Base-by-base conservation (phyloP, 2,329 filamentous ascomycete species). In the Pseudocercospora musae region DNA sequence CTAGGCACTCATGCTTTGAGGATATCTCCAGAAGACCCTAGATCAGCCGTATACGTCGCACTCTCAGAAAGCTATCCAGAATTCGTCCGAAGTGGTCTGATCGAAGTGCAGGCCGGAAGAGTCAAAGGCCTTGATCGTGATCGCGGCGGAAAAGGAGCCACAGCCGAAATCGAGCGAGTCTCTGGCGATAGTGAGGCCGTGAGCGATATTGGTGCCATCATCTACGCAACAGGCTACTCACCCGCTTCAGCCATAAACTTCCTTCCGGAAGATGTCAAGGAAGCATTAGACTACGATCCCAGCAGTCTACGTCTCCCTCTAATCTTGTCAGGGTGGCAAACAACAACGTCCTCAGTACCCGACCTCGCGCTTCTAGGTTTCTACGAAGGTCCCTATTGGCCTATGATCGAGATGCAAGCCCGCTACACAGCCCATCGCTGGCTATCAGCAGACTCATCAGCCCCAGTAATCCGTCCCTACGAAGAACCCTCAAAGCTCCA, bases 331-430 rank as follows among this genome's bases (percentile, higher is more conserved):
- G 87, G 70, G n/a, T 74, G 71, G 71, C 73, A 74, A 56, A 74
- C 72, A 1, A 68, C 61, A 10, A 67, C 42, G 3, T 85, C 88
- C 62, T 77, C 80, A 0, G 75, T 92, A 0, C 83, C 87, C 0
- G 84, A 84, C 5, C 77, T 95, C 0, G 90, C 89, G 0, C 93
- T 95, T 69, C 87, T 95, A 0, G 91, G 91, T 0, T 92, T 92
- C 75, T 96, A 96, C 72, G 84, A 91, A 64, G 89, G 89, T 0
- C 90, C 91, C 0, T 95, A 91, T 73, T 96, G 91, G 91, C 89
- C 89, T 0, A 87, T 92, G 0, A 92, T 94, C 83, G 91, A 95
- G 74, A 90, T 92, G 88, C 91, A 96, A 76, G 88, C 91, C 2
- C 84, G 89, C 0, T 83, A 90, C 64, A 78, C 93, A 5, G 81